Conservation (phyloP, 2,329 filamentous ascomycete species). For the Bertia moriformis region DNA sequence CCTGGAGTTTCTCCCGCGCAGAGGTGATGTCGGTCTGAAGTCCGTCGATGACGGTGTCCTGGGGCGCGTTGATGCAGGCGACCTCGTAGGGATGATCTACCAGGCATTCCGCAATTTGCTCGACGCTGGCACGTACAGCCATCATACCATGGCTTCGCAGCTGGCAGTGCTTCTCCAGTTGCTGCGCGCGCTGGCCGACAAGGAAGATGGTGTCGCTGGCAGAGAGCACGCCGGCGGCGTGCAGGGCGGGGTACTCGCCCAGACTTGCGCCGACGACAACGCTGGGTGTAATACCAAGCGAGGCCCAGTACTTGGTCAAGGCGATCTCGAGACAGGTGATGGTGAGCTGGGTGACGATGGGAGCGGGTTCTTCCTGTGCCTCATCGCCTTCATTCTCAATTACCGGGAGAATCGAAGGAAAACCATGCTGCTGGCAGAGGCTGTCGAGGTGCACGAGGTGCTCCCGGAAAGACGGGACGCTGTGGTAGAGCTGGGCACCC, state of each 20-base stretch:
- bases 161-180: constrained; percentile 51
- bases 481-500: constrained; percentile 31
- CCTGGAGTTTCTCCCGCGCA: constrained; percentile 20
- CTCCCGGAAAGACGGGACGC: constrained; percentile 30
- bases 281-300: constrained; percentile 37
- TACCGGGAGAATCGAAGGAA: constrained; percentile 40
- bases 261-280: constrained; percentile 48
- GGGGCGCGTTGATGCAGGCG: constrained; percentile 64
- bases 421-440: constrained; percentile 28
- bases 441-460: constrained; percentile 42
- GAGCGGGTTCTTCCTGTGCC: constrained; percentile 28
- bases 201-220: constrained; percentile 59
- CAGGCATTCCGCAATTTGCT: constrained; percentile 8
- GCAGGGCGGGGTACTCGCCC: constrained; percentile 61
- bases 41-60: constrained; percentile 60
- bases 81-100: constrained; percentile 30
- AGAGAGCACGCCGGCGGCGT: constrained; percentile 57
- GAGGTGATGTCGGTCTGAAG: constrained; percentile 36
- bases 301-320: constrained; percentile 36
- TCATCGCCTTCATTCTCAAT: constrained; percentile 30
- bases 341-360: constrained; percentile 36
- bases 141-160: constrained; percentile 36
- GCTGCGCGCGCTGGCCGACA: constrained; percentile 51
- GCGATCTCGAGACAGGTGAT: constrained; percentile 42
- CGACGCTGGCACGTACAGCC: constrained; percentile 24